Conservation (phyloP, 257 asterid genomes). For the Lycium barbarum region DNA sequence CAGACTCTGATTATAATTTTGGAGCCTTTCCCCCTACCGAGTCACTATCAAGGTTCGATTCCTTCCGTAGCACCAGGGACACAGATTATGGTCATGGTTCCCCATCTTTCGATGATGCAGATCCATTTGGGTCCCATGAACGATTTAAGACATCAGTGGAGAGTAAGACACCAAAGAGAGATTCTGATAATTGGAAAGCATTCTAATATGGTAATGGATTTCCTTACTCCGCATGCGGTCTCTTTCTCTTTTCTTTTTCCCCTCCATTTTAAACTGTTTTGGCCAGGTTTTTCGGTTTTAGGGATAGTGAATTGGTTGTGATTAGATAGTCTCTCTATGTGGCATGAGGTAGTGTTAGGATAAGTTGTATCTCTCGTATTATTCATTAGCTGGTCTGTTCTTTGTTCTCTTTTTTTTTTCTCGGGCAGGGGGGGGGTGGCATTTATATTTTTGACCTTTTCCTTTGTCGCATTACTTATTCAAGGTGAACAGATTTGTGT, state of each 20-base stretch:
- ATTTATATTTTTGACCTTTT: background rate
- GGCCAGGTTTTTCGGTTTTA: slow-evolving; percentile 10
- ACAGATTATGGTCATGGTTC: slow-evolving; percentile 69
- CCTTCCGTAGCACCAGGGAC: slow-evolving; percentile 66
- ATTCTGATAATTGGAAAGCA: slow-evolving; percentile 83
- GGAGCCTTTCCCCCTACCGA: slow-evolving; percentile 49
- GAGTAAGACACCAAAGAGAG: slow-evolving; percentile 71
- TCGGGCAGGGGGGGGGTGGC: background rate
- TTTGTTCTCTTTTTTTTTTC: background rate
- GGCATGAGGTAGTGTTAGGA: slow-evolving; percentile 19
- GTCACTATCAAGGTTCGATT: slow-evolving; percentile 63
- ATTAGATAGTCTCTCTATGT: background rate
- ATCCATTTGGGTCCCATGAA: slow-evolving; percentile 74
- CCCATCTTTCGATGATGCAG: slow-evolving; percentile 81
- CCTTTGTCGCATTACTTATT: background rate
- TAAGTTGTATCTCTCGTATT: too few relatives aligned
- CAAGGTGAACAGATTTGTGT: slow-evolving; percentile 15
- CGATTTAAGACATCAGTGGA: slow-evolving; percentile 71
- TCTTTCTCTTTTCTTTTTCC: background rate
- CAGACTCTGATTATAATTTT: slow-evolving; percentile 69
- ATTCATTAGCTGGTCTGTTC: background rate
- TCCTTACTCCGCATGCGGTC: slow-evolving; percentile 19
- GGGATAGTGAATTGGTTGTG: slow-evolving; percentile 20
- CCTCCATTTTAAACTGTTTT: background rate
- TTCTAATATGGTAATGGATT: slow-evolving; percentile 47